Evolutionary conservation across 1,139 yeast genomes (phyloP).

Genomic region (Geotrichum reessii): DNA sequence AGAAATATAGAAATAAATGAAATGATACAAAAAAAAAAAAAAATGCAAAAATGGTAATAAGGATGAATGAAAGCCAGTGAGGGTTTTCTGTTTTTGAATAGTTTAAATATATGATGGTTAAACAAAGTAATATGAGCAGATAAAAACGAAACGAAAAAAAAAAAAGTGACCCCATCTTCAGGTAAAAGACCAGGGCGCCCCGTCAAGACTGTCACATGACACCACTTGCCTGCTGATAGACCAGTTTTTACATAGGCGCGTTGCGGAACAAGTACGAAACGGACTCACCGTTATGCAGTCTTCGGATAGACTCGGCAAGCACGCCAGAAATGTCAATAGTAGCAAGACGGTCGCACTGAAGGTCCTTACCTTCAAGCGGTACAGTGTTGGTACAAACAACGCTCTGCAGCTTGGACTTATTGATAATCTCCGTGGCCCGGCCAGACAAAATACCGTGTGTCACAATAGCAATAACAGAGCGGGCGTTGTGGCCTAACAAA

Average conservation of each 20-base stretch:
- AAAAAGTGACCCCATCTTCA: not conserved
- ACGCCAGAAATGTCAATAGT: slow-evolving; percentile 83
- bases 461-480: slow-evolving; percentile 84
- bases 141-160: not conserved
- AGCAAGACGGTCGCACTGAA: slow-evolving; percentile 66
- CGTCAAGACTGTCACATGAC: not conserved
- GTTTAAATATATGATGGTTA: not conserved
- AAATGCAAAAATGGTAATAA: not conserved
- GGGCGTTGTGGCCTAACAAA: slow-evolving; percentile 65
- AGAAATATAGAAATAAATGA: not conserved
- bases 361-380: slow-evolving; percentile 76
- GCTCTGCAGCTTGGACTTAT: slow-evolving; percentile 65
- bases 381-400: slow-evolving; percentile 94
- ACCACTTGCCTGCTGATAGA: not conserved
- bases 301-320: slow-evolving; percentile 90
- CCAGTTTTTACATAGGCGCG: slow-evolving; percentile 31
- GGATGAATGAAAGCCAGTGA: not conserved
- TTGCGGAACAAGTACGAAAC: slow-evolving; percentile 82
- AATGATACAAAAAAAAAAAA: not conserved
- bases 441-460: slow-evolving; percentile 94
- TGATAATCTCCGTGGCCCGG: slow-evolving; percentile 77
- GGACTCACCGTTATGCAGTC: slow-evolving; percentile 92
- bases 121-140: not conserved
- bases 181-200: too few relatives aligned
- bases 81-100: not conserved